Evolutionary conservation across 345 rosid genomes (phyloP).

Genomic region (Populus tremula): DNA sequence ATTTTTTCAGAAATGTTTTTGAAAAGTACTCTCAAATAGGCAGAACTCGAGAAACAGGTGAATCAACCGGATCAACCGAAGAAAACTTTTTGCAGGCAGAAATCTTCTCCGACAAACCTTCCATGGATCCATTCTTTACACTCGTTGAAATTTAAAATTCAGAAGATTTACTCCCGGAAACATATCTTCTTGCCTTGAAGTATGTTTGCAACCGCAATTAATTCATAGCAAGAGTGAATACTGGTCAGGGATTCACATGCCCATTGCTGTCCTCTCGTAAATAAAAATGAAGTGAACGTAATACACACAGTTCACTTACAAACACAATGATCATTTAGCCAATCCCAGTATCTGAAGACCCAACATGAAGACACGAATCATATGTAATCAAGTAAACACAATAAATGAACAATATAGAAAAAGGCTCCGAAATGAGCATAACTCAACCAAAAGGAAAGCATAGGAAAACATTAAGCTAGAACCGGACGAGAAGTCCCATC

Average conservation of each 20-base stretch:
- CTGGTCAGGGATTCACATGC: neutral
- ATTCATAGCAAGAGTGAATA: neutral
- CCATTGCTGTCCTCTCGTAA: neutral
- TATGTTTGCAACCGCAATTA: neutral
- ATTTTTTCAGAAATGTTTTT: too few species aligned
- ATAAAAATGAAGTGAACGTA: neutral
- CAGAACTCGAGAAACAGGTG: neutral
- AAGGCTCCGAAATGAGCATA: neutral
- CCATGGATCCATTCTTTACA: neutral
- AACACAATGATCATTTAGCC: neutral
- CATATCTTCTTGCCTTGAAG: too few species aligned
- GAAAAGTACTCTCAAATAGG: too few species aligned
- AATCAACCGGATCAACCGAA: neutral
- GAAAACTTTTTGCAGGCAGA: neutral
- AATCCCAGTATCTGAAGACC: neutral
- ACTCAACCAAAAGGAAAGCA: neutral
- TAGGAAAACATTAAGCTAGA: neutral
- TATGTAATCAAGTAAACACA: neutral
- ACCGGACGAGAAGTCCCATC: neutral
- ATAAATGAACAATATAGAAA: neutral
- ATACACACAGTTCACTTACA: neutral
- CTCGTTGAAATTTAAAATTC: too few species aligned
- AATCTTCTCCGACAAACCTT: neutral
- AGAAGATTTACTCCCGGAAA: neutral
- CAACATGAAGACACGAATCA: neutral